Percentiles rank a stretch among this genome's conserved stretches.
Evolutionary conservation across 73 alveolate species (phyloP).

Genomic region (Durusdinium trenchii): DNA sequence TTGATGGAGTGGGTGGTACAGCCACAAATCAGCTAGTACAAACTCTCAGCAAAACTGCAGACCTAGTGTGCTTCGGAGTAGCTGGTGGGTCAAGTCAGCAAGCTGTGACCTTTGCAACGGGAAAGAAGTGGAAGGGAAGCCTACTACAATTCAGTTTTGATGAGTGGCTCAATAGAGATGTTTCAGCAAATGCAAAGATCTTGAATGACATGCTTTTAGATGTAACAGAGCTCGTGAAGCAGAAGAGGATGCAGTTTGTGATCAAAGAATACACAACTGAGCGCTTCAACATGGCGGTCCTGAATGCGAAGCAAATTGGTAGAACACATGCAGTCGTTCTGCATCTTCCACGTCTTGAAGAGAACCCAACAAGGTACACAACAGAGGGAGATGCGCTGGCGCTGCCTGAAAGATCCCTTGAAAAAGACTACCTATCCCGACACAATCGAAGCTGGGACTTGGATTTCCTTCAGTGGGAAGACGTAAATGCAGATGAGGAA

Average conservation of each 20-base stretch:
- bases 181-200: constrained; percentile 3
- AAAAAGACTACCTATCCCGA: constrained; percentile 10
- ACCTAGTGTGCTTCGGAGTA: constrained; percentile 84
- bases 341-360: constrained; percentile 49
- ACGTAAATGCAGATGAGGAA: constrained; percentile 54
- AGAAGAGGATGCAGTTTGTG: constrained; percentile 67
- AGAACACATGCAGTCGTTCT: constrained; percentile 64
- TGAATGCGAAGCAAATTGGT: constrained; percentile 74
- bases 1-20: constrained; percentile 72
- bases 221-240: constrained; percentile 58
- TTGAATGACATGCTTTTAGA: constrained; percentile 68
- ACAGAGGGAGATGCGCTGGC: background rate
- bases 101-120: constrained; percentile 44
- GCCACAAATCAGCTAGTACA: constrained; percentile 68
- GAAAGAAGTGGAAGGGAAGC: constrained; percentile 85
- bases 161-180: constrained; percentile 81
- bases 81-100: constrained; percentile 65
- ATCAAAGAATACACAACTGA: constrained; percentile 69
- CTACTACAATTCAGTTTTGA: constrained; percentile 61
- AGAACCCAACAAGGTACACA: background rate
- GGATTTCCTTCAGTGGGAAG: constrained; percentile 88
- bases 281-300: constrained; percentile 89
- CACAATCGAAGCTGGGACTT: constrained; percentile 79
- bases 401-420: constrained; percentile 39
- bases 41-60: constrained; percentile 51